Percentiles rank a stretch among this genome's conserved stretches.
Evolutionary conservation across 2,329 filamentous ascomycete genomes (phyloP).

Genomic region (Phyllosticta capitalensis): DNA sequence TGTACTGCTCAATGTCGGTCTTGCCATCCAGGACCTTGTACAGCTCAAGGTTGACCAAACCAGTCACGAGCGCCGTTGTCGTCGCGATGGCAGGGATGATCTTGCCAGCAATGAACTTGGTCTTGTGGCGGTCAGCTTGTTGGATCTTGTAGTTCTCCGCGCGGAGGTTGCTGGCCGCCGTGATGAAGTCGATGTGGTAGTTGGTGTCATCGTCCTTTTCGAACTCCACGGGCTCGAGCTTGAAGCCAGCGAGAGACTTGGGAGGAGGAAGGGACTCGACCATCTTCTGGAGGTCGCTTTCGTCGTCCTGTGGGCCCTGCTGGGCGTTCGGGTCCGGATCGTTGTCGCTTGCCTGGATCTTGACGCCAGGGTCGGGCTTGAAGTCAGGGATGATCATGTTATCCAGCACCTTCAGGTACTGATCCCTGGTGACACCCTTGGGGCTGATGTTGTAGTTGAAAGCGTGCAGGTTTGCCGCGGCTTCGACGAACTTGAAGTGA

Average conservation of each 20-base stretch:
- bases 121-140: constrained; percentile 88
- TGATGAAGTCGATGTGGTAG: constrained; percentile 98
- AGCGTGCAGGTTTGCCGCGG: constrained; percentile 84
- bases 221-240: constrained; percentile 85
- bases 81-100: constrained; percentile 98
- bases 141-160: constrained; percentile 98
- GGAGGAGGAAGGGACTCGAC: constrained; percentile 64
- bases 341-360: constrained; percentile 93
- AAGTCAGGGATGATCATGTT: constrained; percentile 96
- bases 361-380: constrained; percentile 77
- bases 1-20: constrained; percentile 95
- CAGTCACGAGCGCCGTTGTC: constrained; percentile 90
- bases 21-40: constrained; percentile 97
- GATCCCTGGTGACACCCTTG: constrained; percentile 58
- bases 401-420: constrained; percentile 73
- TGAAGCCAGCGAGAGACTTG: constrained; percentile 76
- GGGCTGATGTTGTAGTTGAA: constrained; percentile 97
- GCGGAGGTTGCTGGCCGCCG: constrained; percentile 88
- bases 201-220: constrained; percentile 99
- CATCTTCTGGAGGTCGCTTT: constrained; percentile 65
- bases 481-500: constrained; percentile 79
- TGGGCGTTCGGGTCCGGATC: constrained; percentile 85
- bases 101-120: constrained; percentile 99
- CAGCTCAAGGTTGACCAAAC: constrained; percentile 81
- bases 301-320: constrained; percentile 52